A percentile compares a stretch with the other conserved stretches of the same genome.
phyloP scores from a whole-genome alignment of 371 early-diverging fungal species.

The Rhizopus stolonifer region DNA sequence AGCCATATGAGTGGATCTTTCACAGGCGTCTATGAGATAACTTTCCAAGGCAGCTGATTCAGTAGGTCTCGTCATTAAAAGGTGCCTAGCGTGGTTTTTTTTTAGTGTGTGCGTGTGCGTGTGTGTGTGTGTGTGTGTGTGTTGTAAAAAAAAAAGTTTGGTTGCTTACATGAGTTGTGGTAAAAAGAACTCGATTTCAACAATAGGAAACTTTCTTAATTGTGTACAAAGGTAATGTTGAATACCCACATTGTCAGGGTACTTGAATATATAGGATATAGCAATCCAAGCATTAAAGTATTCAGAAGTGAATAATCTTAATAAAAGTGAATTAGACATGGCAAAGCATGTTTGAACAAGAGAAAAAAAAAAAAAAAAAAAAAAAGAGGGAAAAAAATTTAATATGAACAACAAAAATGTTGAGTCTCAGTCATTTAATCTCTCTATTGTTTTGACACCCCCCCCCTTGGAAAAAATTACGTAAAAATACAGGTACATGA shows the following conservation, averaged over 20 bases:
- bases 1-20: conserved; percentile 76
- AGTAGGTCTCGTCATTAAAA: conserved; percentile 69
- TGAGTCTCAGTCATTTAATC: not conserved
- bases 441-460: conserved; percentile 1
- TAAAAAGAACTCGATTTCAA: conserved; percentile 79
- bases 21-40: conserved; percentile 68
- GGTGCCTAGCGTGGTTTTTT: conserved; percentile 54
- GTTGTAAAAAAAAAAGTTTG: not conserved
- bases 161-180: conserved; percentile 80
- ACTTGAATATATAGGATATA: conserved; percentile 82
- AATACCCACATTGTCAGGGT: conserved; percentile 82
- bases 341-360: not conserved
- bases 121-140: too few species aligned
- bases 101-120: not conserved
- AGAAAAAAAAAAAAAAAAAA: not conserved
- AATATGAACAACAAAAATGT: conserved; percentile 1
- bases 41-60: conserved; percentile 77
- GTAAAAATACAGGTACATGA: too few species aligned
- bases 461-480: too few species aligned
- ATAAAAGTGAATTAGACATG: conserved; percentile 53
- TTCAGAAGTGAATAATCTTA: conserved; percentile 83
- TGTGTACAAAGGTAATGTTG: conserved; percentile 92
- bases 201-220: conserved; percentile 72
- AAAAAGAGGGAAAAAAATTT: not conserved
- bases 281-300: conserved; percentile 92